Conservation (phyloP, 129 eudicot genomes). For the Calendula officinalis region DNA sequence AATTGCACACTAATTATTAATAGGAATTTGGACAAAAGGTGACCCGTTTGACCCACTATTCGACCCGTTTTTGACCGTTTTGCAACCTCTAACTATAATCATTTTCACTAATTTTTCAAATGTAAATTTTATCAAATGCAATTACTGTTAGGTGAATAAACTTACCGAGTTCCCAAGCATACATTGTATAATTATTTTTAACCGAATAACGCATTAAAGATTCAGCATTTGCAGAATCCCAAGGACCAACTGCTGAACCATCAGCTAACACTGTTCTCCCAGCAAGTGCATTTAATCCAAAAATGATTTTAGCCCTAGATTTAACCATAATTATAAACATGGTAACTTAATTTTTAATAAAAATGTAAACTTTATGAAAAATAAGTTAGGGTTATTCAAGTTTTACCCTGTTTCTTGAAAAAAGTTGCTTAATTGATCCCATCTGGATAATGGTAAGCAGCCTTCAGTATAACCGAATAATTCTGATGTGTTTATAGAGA, state of each 20-base stretch:
- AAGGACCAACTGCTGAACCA: conserved; percentile 60
- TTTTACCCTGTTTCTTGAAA: conserved; percentile 69
- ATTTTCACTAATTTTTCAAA: not conserved
- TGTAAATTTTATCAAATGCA: not conserved
- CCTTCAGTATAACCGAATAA: conserved; percentile 67
- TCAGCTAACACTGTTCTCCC: conserved; percentile 48
- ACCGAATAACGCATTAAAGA: conserved; percentile 75
- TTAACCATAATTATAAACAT: not conserved
- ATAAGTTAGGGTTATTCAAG: conserved; percentile 1
- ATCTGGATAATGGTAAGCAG: conserved; percentile 73
- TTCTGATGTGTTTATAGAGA: conserved; percentile 37
- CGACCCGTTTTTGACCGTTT: not conserved
- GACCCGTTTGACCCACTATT: not conserved
- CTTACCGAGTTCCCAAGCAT: conserved; percentile 96
- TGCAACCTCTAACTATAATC: not conserved
- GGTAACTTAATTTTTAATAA: not conserved
- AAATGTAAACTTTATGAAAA: not conserved
- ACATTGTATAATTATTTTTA: conserved; percentile 54
- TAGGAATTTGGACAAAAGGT: not conserved
- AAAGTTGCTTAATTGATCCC: conserved; percentile 75
- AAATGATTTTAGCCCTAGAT: conserved; percentile 67
- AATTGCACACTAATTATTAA: too few relatives aligned
- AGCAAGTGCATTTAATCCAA: conserved; percentile 80
- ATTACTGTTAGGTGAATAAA: conserved; percentile 5
- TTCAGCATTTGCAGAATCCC: conserved; percentile 79